Conservation (phyloP, 106 monocot genomes). For the Dioscorea zingiberensis region DNA sequence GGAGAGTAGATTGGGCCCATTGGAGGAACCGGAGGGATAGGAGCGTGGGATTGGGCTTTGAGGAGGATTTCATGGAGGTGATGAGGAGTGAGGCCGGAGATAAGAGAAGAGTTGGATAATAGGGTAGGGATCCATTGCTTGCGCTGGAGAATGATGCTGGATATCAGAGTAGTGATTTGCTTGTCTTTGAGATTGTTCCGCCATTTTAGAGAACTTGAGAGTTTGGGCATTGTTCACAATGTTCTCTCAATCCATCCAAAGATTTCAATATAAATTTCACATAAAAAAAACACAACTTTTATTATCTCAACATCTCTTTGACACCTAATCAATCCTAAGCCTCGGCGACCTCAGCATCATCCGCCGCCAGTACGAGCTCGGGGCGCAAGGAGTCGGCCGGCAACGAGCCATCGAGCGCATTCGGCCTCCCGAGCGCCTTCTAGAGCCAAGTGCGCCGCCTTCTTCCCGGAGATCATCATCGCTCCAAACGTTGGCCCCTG, state of each 20-base stretch:
- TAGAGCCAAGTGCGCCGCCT: constrained; percentile 88
- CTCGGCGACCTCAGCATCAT: constrained; percentile 48
- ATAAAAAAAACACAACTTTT: too few species aligned
- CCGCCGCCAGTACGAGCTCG: constrained; percentile 60
- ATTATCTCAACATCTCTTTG: too few species aligned
- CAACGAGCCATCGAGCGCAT: constrained; percentile 38
- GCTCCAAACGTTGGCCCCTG: constrained; percentile 94
- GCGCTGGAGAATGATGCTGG: constrained; percentile 38
- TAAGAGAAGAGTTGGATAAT: constrained; percentile 15
- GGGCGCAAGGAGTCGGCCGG: constrained; percentile 19
- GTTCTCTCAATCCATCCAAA: too few species aligned
- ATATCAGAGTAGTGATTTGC: constrained; percentile 16
- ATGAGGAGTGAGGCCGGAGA: constrained; percentile 7
- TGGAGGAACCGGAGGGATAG: constrained; percentile 36
- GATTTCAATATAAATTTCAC: too few species aligned
- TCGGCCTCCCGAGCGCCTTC: constrained; percentile 18
- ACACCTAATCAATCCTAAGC: constrained; percentile 15
- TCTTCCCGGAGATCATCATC: constrained; percentile 94
- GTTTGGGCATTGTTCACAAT: too few species aligned
- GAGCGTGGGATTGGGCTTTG: constrained; percentile 18
- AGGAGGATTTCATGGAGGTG: constrained; percentile 24
- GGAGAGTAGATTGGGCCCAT: constrained; percentile 19
- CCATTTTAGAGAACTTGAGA: constrained; percentile 34
- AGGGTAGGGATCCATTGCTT: constrained; percentile 17
- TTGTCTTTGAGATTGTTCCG: constrained; percentile 14